phyloP scores from a whole-genome alignment of 257 asterid genomes.

The Solanum medicagineum region DNA sequence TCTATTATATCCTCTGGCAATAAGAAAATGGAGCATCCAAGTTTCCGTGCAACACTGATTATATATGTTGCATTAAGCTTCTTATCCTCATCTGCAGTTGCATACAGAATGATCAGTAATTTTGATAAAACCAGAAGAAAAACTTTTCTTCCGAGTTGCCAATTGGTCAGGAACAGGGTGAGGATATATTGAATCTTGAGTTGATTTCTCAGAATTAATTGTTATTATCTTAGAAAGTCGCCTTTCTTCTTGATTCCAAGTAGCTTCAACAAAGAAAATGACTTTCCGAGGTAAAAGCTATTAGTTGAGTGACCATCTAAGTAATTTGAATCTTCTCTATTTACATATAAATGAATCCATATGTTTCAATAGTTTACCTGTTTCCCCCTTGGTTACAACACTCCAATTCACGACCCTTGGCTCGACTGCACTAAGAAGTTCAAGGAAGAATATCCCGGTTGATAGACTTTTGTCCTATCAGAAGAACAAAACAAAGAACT shows the following conservation, averaged over 20 bases:
- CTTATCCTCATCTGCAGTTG: slow-evolving; percentile 34
- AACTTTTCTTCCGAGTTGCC: background rate
- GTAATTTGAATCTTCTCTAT: background rate
- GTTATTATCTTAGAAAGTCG: background rate
- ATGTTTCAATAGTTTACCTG: slow-evolving; percentile 26
- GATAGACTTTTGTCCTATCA: slow-evolving; percentile 59
- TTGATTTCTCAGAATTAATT: background rate
- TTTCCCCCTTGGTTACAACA: slow-evolving; percentile 80
- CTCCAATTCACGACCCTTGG: slow-evolving; percentile 91
- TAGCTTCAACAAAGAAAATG: background rate
- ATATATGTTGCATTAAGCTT: slow-evolving; percentile 35
- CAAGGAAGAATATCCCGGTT: slow-evolving; percentile 65
- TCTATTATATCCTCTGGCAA: slow-evolving; percentile 41
- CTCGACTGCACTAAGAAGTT: slow-evolving; percentile 73
- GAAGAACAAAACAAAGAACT: background rate
- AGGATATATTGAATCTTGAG: background rate
- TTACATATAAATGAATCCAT: background rate
- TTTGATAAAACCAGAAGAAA: background rate
- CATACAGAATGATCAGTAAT: background rate
- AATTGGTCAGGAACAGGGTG: background rate
- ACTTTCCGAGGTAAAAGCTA: background rate
- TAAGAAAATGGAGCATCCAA: slow-evolving; percentile 40
- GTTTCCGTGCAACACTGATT: slow-evolving; percentile 39
- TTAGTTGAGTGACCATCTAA: background rate
- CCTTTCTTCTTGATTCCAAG: background rate